Percentiles rank a stretch among this genome's conserved stretches.
These are phyloP conservation scores for Rhizopus delemar DNA, from an alignment of 371 early-diverging fungal genomes.

Conservation along the genomic window DNA sequence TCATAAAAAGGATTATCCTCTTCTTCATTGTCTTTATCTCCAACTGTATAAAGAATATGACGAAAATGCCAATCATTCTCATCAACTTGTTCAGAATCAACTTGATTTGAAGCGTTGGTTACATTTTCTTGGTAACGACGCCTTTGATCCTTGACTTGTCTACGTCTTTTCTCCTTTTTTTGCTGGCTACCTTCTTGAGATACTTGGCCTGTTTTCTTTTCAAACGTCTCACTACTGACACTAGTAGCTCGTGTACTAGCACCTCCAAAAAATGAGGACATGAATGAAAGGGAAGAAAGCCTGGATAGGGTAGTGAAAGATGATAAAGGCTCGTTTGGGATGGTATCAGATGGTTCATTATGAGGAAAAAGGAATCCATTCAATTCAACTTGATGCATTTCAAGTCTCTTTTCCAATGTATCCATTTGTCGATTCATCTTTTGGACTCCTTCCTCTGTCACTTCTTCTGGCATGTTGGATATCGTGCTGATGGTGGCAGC, in stretches of 20 bases:
- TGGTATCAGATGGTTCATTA: neutral
- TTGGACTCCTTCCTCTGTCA: conserved; percentile 5
- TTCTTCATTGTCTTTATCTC: neutral
- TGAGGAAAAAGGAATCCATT: neutral
- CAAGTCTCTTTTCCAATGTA: conserved; percentile 35
- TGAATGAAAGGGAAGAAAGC: neutral
- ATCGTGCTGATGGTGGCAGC: conserved; percentile 34
- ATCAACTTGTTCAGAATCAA: neutral
- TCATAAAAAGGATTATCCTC: conserved; percentile 26
- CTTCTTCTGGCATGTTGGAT: conserved; percentile 18
- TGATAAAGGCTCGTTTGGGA: neutral
- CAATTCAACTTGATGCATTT: conserved; percentile 14
- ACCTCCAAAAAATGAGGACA: too few relatives aligned
- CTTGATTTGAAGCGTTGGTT: neutral
- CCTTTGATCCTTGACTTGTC: conserved; percentile 4
- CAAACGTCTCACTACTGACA: conserved; percentile 1
- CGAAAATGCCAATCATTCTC: neutral
- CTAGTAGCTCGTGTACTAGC: conserved; percentile 24
- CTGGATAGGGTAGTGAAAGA: conserved; percentile 18
- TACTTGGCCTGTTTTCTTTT: neutral
- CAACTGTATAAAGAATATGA: neutral
- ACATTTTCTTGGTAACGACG: conserved; percentile 2
- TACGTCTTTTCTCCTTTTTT: conserved; percentile 3
- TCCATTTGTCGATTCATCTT: conserved; percentile 31
- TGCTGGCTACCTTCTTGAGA: neutral